These are phyloP conservation scores for Clarireedia monteithiana DNA, from an alignment of 2,329 filamentous ascomycete genomes.

Conservation along the genomic window DNA sequence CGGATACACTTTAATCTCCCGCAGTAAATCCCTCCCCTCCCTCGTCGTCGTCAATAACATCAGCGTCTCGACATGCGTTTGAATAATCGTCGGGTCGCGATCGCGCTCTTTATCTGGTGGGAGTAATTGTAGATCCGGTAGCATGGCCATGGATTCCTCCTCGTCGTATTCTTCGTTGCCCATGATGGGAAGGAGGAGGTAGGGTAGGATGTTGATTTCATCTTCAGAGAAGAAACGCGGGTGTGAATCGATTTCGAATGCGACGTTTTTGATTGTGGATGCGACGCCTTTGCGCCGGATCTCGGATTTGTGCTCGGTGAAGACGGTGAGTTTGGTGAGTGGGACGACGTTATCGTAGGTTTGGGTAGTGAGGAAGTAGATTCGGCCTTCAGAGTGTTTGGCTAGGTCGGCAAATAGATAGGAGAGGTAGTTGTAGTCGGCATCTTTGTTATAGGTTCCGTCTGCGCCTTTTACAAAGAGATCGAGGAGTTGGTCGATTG, in stretches of 20 bases:
- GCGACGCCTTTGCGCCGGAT: constrained; percentile 91
- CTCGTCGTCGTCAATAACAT: constrained; percentile 73
- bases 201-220: constrained; percentile 75
- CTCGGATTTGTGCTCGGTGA: constrained; percentile 81
- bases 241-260: constrained; percentile 74
- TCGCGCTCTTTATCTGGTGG: constrained; percentile 87
- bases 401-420: constrained; percentile 92
- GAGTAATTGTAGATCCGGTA: constrained; percentile 82
- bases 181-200: constrained; percentile 80
- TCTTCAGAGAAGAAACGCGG: constrained; percentile 60
- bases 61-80: constrained; percentile 84
- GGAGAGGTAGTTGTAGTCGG: constrained; percentile 85
- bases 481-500: constrained; percentile 88
- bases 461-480: constrained; percentile 90
- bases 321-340: constrained; percentile 84
- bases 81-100: constrained; percentile 64
- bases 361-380: constrained; percentile 67
- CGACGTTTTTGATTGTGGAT: constrained; percentile 87
- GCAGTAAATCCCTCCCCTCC: constrained; percentile 65
- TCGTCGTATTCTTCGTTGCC: constrained; percentile 82
- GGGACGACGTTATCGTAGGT: constrained; percentile 79
- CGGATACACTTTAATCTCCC: constrained; percentile 76
- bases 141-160: constrained; percentile 79
- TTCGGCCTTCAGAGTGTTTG: constrained; percentile 66
- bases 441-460: constrained; percentile 73